A percentile compares a stretch with the other conserved stretches of the same genome.
Conservation (phyloP, 78 protist species). For the Dictyostelium citrinum region DNA sequence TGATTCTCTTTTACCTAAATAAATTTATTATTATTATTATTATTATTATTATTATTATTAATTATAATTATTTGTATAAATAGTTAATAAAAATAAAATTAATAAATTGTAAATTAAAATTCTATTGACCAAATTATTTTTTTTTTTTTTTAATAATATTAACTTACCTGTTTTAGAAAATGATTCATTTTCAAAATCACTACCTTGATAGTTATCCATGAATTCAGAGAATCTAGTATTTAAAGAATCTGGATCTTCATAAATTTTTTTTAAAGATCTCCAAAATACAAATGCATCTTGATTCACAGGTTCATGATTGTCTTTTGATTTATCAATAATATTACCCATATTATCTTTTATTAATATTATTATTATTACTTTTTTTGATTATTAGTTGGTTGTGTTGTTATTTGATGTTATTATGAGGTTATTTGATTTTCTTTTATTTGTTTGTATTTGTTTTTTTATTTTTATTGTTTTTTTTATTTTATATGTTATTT, state of each 20-base stretch:
- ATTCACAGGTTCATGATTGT: slow-evolving; percentile 1
- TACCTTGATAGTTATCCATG: not conserved
- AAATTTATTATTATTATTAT: not conserved
- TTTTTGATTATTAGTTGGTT: too few species aligned
- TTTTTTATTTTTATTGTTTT: not conserved
- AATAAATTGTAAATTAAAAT: too few species aligned
- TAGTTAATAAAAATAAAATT: too few species aligned
- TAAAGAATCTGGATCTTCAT: slow-evolving; percentile 26
- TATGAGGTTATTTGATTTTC: not conserved
- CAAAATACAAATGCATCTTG: slow-evolving; percentile 77
- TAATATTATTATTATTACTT: not conserved
- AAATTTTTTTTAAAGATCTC: slow-evolving; percentile 23
- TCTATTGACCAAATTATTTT: too few species aligned
- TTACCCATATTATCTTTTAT: slow-evolving; percentile 5
- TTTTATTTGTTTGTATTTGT: too few species aligned
- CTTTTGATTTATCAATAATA: slow-evolving; percentile 10
- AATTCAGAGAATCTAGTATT: slow-evolving; percentile 11
- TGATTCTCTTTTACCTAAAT: slow-evolving; percentile 13
- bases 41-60: too few species aligned
- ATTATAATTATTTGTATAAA: too few species aligned
- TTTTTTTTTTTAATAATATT: not conserved
- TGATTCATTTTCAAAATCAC: not conserved
- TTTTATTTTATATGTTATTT: too few species aligned
- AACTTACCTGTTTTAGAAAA: not conserved
- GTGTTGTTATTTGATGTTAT: not conserved